Evolutionary conservation across 1,284 basidiomycete genomes (phyloP), one percentile per base, ranked within the genome.

Genomic region (Ustilago esculenta): DNA sequence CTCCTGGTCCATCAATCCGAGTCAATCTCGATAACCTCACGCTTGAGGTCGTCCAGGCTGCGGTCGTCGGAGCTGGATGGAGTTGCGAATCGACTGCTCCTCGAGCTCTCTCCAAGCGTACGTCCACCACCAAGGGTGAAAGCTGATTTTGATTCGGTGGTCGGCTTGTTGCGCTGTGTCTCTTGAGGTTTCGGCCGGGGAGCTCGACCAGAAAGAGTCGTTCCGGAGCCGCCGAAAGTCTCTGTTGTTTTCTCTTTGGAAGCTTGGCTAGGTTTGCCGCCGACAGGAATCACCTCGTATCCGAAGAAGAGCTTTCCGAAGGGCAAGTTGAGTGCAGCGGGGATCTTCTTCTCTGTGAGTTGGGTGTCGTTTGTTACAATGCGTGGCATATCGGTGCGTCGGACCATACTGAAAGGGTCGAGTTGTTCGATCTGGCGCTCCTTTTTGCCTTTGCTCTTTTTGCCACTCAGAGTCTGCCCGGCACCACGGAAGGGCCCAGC

Each of bases 321-420:
- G 0, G 95, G 94, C 25, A 99, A 85, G 72, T 91, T 90, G 42
- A 99, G 86, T 1, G 92, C 89, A 0, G 92, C 93, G 1, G 96
- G 94, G 5, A 92, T 92, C 81, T 90, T 90, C 49, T 85, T 86
- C 33, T 90, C 90, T 6, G 87, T 85, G 27, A 75, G 92, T 89
- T 80, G 83, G 21, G 88, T 89, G 51, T 89, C 90, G 54, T 90
- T 92, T 0, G 93, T 93, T 46, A 98, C 88, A 42, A 98, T 88
- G 27, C 88, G 88, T 18, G 89, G 89, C 81, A 92, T 88, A 74
- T 78, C 79, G 18, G 80, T 81, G 18, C 75, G 54, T 18, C 77
- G 56, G 10, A 81, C 69, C 61, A 74, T 66, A 52, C 80, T 81
- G 52, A 65, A 58, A 1, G 58, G 54, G 39, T 80, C 79, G n/a